A percentile compares a stretch with the other conserved stretches of the same genome.
phyloP scores from a whole-genome alignment of 371 early-diverging fungal species.

The Nematocida displodere region DNA sequence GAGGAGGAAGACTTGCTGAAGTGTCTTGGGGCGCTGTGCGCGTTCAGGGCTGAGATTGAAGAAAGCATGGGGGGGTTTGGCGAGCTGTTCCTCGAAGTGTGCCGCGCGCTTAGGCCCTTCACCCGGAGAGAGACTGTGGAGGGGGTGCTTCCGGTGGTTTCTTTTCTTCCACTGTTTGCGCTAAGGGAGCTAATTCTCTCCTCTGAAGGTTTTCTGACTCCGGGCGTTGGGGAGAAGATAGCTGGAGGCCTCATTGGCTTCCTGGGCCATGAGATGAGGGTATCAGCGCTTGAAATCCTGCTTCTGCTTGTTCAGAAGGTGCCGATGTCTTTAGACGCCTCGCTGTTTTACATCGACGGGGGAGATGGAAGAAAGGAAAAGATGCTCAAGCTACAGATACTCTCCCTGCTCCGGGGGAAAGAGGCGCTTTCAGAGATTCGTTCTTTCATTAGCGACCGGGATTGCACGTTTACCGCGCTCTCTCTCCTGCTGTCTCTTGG shows the following conservation, averaged over 20 bases:
- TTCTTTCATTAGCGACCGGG: slow-evolving; percentile 10
- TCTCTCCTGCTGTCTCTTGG: background rate
- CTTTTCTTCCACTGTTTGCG: slow-evolving; percentile 28
- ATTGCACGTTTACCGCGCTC: slow-evolving; percentile 6
- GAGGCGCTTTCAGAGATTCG: slow-evolving; percentile 14
- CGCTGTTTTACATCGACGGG: background rate
- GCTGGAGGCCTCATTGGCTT: background rate
- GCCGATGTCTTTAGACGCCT: background rate
- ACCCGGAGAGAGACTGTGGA: background rate
- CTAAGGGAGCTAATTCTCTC: slow-evolving; percentile 2
- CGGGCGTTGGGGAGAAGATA: slow-evolving; percentile 3
- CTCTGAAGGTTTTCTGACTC: background rate
- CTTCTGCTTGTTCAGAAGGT: slow-evolving; percentile 16
- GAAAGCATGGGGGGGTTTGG: slow-evolving; percentile 19
- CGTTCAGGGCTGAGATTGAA: slow-evolving; percentile 12
- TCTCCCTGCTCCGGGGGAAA: background rate
- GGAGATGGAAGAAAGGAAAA: slow-evolving; percentile 33
- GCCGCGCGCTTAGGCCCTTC: slow-evolving; percentile 10
- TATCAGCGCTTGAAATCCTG: slow-evolving; percentile 13
- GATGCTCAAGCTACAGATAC: slow-evolving; percentile 40
- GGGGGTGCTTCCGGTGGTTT: background rate
- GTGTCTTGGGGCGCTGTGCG: slow-evolving; percentile 8
- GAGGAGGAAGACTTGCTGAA: background rate
- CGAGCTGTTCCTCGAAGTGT: slow-evolving; percentile 25
- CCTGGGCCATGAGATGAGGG: slow-evolving; percentile 15